Base-by-base conservation (phyloP, 768 basidiomycete genomes). In the Leccinum subgranulosum region DNA sequence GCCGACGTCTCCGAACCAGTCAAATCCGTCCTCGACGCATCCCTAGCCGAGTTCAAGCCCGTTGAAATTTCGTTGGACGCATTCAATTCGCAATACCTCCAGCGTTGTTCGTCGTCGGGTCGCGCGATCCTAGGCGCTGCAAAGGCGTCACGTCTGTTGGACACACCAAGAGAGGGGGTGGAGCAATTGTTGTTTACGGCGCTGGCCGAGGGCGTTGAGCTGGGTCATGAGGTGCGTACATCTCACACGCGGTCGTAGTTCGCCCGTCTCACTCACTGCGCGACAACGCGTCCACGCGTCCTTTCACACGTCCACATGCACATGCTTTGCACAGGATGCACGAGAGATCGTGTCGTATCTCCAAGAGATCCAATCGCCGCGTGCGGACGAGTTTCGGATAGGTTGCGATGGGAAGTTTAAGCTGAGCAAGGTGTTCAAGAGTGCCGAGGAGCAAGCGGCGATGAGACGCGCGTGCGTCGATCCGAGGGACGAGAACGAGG, bases 11-110 rank as follows among this genome's bases (percentile, higher is more conserved):
- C 83, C 8, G 74, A 75, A 6, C 75, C 81, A 1, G 75, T 86
- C 15, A 81, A 79, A 7, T 65, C 80, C 0, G 69, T 85, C 9
- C 74, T 92, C 52, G 69, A 76, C 0, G 76, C 81, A 19, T 65
- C 79, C 0, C 60, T 88, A 15, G 53, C 76, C 1, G 71, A 76
- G 45, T 65, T 92, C 45, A 70, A 92, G 5, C 84, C 90, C 0
- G 75, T 74, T 1, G 81, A 81, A 27, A 60, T 85, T 2, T 79
- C 85, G 0, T 64, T 84, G n/a, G 84, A 88, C 43, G 79, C 79
- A 0, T 88, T 80, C 75, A 94, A 90, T 66, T 81, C 85, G 17
- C 83, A 90, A 59, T 93, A 87, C 69, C 79, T 93, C 12, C 89
- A 94, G 66, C 76, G 66, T 15, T 80, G 88, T 58, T 74, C 84